Evolutionary conservation across 2,329 filamentous ascomycete genomes (phyloP), one percentile per base, ranked within the genome.

Genomic region (Aschersonia sp.): DNA sequence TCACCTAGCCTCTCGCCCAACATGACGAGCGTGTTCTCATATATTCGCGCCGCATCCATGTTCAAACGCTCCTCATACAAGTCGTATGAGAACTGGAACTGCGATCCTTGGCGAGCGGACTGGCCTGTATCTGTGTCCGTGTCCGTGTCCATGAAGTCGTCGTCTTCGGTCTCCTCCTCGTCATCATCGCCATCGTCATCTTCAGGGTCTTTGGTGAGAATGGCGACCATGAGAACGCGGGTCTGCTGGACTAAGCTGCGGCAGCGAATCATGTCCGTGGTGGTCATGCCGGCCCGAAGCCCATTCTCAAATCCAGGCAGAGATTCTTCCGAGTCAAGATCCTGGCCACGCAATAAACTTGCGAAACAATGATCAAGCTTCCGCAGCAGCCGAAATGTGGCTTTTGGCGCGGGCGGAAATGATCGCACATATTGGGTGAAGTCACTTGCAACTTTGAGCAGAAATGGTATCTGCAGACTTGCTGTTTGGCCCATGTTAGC

Each of bases 321-420:
- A 0, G 68, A 57, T 40, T 81, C 76, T 0, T 76, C 74, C 0
- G 81, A 81, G 11, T 81, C 75, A 4, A 80, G 65, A 57, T 94
- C 80, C 49, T 74, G 66, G 4, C 85, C 84, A 30, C 71, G 67
- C 1, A 95, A 60, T 8, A 96, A 68, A 49, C 83, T 86, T 1
- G 85, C 78, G 59, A 96, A 94, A 40, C 85, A 85, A 56, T 83
- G 77, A 58, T 96, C 90, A 22, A 96, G 69, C 63, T 94, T 96
- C 44, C 73, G 72, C 4, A 95, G 68, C 0, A 90, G 60, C 1
- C 70, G 64, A 57, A 96, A 88, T 0, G 85, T 83, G 1, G 79
- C 66, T n/a, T 69, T 71, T 0, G 85, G 80, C 2, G 63, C 57
- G 5, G 65, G 62, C 0, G 79, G 74, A 60, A 94, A 94, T 7